Evolutionary conservation across 768 basidiomycete genomes (phyloP).

Genomic region (Chalciporus piperatus): DNA sequence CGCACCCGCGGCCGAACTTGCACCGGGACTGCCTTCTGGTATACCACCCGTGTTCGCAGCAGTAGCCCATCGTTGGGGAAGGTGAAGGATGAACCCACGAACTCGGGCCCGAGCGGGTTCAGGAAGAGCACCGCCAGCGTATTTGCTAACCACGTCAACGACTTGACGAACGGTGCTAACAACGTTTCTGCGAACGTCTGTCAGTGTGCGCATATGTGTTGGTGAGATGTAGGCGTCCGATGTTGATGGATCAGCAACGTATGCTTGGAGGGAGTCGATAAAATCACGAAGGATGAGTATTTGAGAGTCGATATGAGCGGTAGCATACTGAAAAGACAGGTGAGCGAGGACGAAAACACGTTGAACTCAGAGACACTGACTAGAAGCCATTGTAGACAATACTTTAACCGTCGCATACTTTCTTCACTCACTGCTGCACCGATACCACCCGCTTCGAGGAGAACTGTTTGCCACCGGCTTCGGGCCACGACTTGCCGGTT

Average conservation of each 20-base stretch:
- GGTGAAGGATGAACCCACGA: conserved; percentile 68
- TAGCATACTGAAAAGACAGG: conserved; percentile 63
- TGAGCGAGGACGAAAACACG: neutral
- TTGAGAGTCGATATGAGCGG: conserved; percentile 82
- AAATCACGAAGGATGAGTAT: conserved; percentile 83
- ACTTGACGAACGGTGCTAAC: conserved; percentile 89
- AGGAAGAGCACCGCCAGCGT: conserved; percentile 82
- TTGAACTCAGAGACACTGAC: conserved; percentile 38
- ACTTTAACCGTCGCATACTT: conserved; percentile 81
- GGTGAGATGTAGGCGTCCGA: conserved; percentile 38
- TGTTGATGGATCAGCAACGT: conserved; percentile 21
- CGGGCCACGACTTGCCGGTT: conserved; percentile 60
- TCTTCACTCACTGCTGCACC: conserved; percentile 89
- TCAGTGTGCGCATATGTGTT: conserved; percentile 63
- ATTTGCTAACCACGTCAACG: conserved; percentile 81
- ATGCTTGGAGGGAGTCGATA: conserved; percentile 61
- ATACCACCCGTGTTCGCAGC: conserved; percentile 29
- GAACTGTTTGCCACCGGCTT: conserved; percentile 82
- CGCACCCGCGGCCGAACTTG: conserved; percentile 37
- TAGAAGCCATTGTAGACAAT: conserved; percentile 87
- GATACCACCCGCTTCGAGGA: conserved; percentile 84
- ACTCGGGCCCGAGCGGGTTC: conserved; percentile 78
- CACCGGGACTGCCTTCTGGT: conserved; percentile 29
- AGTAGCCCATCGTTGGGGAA: conserved; percentile 81
- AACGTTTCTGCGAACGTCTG: conserved; percentile 73